Conservation (phyloP, 2,329 filamentous ascomycete species). For the Aspergillus intermedius region DNA sequence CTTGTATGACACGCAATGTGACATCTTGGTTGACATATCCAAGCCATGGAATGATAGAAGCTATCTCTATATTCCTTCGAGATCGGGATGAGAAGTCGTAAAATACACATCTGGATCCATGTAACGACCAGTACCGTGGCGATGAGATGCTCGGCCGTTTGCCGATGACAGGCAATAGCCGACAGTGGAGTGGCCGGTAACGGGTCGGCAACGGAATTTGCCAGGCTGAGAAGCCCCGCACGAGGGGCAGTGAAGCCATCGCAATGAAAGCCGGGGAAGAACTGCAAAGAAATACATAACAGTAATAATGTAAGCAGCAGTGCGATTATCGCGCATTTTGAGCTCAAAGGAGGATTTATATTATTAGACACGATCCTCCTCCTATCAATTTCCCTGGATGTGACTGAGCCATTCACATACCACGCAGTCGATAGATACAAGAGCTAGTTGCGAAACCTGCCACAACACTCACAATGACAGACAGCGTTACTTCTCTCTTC, state of each 20-base stretch:
- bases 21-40: too few species aligned
- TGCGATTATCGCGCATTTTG: too few species aligned
- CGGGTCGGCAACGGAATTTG: conserved; percentile 12
- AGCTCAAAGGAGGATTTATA: neutral
- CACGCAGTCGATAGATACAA: neutral
- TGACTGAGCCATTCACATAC: neutral
- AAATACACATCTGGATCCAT: too few species aligned
- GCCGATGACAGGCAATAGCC: conserved; percentile 9
- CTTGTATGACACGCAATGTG: too few species aligned
- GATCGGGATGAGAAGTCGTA: neutral
- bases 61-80: too few species aligned
- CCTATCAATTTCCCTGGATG: neutral
- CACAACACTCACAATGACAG: conserved; percentile 18
- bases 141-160: neutral
- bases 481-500: conserved; percentile 28
- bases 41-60: too few species aligned
- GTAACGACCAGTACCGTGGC: too few species aligned
- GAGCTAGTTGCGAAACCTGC: neutral
- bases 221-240: conserved; percentile 4
- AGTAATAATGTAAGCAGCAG: too few species aligned
- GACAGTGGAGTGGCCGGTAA: conserved; percentile 10
- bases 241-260: neutral
- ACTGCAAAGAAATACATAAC: neutral
- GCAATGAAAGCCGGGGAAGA: neutral
- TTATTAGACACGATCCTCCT: neutral